These are phyloP conservation scores for Aspergillus ochraceoroseus DNA, from an alignment of 2,329 filamentous ascomycete genomes.

Conservation along the genomic window DNA sequence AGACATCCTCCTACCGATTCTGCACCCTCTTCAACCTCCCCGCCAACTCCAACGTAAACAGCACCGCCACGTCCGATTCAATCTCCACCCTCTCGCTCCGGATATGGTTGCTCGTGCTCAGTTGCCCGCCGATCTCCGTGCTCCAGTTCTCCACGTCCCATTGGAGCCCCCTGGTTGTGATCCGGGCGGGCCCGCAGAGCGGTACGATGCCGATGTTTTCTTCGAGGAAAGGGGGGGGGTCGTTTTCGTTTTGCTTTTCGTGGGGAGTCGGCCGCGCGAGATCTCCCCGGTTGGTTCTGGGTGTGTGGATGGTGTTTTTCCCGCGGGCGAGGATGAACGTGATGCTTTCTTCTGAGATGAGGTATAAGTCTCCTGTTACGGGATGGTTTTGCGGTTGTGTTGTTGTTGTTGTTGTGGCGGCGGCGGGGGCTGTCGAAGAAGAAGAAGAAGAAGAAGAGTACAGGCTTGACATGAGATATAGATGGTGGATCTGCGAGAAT, in stretches of 20 bases:
- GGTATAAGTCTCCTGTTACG: constrained; percentile 58
- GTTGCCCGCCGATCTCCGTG: constrained; percentile 65
- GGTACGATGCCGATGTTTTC: constrained; percentile 84
- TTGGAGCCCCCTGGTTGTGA: constrained; percentile 74
- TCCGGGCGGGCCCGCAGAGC: constrained; percentile 68
- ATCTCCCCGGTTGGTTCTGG: constrained; percentile 35
- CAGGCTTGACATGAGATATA: constrained; percentile 61
- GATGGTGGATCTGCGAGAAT: constrained; percentile 79
- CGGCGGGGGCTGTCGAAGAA: too few species aligned
- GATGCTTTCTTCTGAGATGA: constrained; percentile 75
- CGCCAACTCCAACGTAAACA: constrained; percentile 69
- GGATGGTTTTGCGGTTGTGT: constrained; percentile 12
- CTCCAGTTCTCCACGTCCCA: constrained; percentile 87
- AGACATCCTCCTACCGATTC: too few species aligned
- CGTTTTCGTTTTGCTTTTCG: too few species aligned
- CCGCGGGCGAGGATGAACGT: constrained; percentile 73
- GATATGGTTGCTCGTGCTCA: constrained; percentile 80
- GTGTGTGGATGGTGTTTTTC: constrained; percentile 62
- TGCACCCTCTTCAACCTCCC: constrained; percentile 33
- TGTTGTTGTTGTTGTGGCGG: too few species aligned
- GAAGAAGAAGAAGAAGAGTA: too few species aligned
- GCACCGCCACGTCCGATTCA: constrained; percentile 57
- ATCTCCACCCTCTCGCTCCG: constrained; percentile 57
- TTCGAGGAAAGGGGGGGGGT: constrained; percentile 62
- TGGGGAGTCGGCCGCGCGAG: neutral